These are phyloP conservation scores for Candida piceae DNA, from an alignment of 805 yeast species.

Conservation along the genomic window DNA sequence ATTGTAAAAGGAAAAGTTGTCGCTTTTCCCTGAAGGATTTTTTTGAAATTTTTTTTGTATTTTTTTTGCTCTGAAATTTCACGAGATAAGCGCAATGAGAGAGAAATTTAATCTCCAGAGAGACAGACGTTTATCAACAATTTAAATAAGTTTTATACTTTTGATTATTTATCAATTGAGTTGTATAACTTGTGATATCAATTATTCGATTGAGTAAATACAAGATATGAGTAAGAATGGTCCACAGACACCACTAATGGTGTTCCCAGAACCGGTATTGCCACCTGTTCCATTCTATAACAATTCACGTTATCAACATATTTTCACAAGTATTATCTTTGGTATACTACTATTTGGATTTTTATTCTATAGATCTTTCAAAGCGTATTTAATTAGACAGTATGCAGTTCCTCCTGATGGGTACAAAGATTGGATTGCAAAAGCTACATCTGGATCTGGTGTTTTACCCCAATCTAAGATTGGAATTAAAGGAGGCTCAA, in stretches of 20 bases:
- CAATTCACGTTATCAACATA: conserved; percentile 4
- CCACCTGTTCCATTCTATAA: conserved; percentile 9
- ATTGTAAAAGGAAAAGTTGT: no score
- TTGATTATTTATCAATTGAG: no score
- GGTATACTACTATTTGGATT: conserved; percentile 3
- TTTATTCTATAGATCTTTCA: conserved; percentile 14
- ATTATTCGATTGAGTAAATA: no score
- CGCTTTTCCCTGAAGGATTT: no score
- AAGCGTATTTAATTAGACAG: conserved; percentile 20
- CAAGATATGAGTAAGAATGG: not conserved
- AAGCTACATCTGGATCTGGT: conserved; percentile 19
- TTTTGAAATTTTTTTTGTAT: no score
- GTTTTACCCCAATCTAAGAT: conserved; percentile 13
- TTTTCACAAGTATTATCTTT: conserved; percentile 7
- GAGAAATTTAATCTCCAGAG: no score
- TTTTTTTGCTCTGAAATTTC: no score
- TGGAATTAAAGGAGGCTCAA: conserved; percentile 25
- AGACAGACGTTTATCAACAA: no score
- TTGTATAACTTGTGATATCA: no score
- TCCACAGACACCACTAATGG: conserved; percentile 12
- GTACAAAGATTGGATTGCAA: conserved; percentile 21
- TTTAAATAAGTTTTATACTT: no score
- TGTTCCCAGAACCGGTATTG: conserved; percentile 8
- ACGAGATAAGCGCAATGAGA: no score
- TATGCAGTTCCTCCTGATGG: conserved; percentile 25